phyloP scores from a whole-genome alignment of 2,329 filamentous ascomycete species.

The Colletotrichum zoysiae region DNA sequence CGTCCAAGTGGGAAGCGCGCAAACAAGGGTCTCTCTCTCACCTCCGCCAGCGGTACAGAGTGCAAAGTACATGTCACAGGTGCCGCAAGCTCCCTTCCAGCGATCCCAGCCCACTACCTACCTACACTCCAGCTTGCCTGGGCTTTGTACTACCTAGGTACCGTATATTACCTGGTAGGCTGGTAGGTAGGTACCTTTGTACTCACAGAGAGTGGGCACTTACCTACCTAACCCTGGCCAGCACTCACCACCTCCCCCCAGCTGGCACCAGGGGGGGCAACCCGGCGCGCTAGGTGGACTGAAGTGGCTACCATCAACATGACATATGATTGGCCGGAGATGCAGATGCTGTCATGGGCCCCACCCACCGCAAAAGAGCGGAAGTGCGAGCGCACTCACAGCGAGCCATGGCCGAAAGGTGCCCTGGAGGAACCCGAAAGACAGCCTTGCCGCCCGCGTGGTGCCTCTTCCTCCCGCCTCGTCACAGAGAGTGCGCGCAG shows the following conservation, averaged over 20 bases:
- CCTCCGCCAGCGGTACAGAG: constrained; percentile 1
- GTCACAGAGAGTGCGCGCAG: constrained; percentile 41
- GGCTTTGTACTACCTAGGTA: background rate
- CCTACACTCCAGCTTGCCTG: background rate
- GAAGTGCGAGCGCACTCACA: constrained; percentile 6
- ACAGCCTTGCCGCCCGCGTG: constrained; percentile 41
- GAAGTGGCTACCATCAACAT: constrained; percentile 11
- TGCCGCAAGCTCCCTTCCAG: constrained; percentile 34
- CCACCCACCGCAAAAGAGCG: constrained; percentile 11
- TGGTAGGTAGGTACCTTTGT: too few relatives aligned
- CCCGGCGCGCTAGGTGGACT: constrained; percentile 24
- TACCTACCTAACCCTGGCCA: constrained; percentile 1
- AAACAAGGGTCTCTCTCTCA: constrained; percentile 14
- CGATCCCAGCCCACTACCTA: constrained; percentile 27
- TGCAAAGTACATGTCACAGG: constrained; percentile 24
- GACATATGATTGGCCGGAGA: constrained; percentile 31
- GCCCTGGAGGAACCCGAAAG: constrained; percentile 20
- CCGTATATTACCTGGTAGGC: background rate
- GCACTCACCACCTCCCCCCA: background rate
- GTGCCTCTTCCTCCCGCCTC: constrained; percentile 42
- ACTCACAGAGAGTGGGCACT: constrained; percentile 22
- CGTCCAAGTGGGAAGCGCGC: constrained; percentile 16
- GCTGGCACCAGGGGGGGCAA: background rate
- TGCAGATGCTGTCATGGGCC: constrained; percentile 35
- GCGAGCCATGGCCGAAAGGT: constrained; percentile 4